Conservation (phyloP, 2,329 filamentous ascomycete genomes). For the Seiridium cupressi region DNA sequence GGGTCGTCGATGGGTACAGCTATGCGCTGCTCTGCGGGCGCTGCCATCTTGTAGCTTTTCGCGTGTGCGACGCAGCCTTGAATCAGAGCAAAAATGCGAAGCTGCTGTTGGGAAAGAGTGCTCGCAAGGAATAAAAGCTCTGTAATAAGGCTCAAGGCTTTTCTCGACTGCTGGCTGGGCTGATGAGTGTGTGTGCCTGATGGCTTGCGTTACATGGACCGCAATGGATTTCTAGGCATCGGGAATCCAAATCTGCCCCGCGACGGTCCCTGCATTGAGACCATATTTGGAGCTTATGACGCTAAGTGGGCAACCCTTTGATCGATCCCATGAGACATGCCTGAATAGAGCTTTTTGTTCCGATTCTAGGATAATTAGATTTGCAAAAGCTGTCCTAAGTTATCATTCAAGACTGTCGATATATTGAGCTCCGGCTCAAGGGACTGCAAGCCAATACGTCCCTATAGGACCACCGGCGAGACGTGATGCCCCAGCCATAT, state of each 20-base stretch:
- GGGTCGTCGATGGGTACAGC: constrained; percentile 89
- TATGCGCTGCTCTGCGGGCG: constrained; percentile 62
- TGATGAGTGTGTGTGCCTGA: neutral
- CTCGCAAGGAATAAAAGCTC: too few species aligned
- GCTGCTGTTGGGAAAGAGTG: neutral
- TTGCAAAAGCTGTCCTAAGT: too few species aligned
- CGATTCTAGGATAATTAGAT: too few species aligned
- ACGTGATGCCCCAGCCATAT: neutral
- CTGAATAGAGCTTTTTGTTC: too few species aligned
- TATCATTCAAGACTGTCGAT: too few species aligned
- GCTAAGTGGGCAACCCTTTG: constrained; percentile 1
- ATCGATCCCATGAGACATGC: neutral
- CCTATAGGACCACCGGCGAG: too few species aligned
- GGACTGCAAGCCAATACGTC: too few species aligned
- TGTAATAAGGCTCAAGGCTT: neutral
- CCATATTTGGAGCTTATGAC: neutral
- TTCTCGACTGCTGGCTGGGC: neutral
- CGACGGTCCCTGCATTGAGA: constrained; percentile 2
- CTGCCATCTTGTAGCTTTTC: constrained; percentile 47
- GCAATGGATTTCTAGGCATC: neutral
- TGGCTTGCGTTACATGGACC: neutral
- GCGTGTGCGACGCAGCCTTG: neutral
- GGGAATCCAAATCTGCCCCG: neutral
- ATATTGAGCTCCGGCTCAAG: too few species aligned
- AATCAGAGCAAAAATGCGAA: neutral